Base-by-base conservation (phyloP, 2,329 filamentous ascomycete genomes). In the Phyllosticta paracitricarpa region DNA sequence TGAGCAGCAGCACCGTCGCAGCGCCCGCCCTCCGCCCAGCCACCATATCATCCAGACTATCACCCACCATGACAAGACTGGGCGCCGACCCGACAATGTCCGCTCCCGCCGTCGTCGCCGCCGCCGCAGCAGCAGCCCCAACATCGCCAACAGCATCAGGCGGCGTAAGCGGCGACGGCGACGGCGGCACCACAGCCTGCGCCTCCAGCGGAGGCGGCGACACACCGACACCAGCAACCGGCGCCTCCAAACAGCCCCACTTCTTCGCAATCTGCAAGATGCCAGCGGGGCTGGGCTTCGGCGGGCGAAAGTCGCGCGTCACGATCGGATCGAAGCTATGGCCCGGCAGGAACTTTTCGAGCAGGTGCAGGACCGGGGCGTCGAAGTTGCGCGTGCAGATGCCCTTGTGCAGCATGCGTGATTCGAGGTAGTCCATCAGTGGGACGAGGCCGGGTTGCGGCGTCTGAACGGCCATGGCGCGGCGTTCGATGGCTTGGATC, bases 381-480 rank as follows among this genome's bases (percentile, higher is more conserved):
- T 93, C 89, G 70, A 97, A 97, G 77, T 99, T 97, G 70, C 94
- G 83, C 2, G 94, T 97, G 76, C 92, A 97, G 65, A 97, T 91
- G 17, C 84, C 93, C 74, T 95, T 94, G 66, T 79, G 84, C 33
- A 97, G 72, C 5, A 76, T 73, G 28, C 82, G 81, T 6, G 75
- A 70, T 69, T 94, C 86, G 19, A 97, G 84, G 72, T 94, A 96
- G 61, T 83, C 76, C 89, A 97, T 96, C 58, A 99, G 81, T 28
- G 81, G 74, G 1, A 81, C 75, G 3, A 97, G 84, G 1, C 93
- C 93, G 0, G 89, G 86, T 73, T 97, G 93, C 2, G 93, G 87
- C 35, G 84, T 79, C 74, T 97, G 94, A 10, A 82, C 76, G 33
- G 78, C 75, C 92, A 97, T 97, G 64, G 91, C 91, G 51, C 78